phyloP scores from a whole-genome alignment of 2,329 filamentous ascomycete species.

The Elsinoe perseae region DNA sequence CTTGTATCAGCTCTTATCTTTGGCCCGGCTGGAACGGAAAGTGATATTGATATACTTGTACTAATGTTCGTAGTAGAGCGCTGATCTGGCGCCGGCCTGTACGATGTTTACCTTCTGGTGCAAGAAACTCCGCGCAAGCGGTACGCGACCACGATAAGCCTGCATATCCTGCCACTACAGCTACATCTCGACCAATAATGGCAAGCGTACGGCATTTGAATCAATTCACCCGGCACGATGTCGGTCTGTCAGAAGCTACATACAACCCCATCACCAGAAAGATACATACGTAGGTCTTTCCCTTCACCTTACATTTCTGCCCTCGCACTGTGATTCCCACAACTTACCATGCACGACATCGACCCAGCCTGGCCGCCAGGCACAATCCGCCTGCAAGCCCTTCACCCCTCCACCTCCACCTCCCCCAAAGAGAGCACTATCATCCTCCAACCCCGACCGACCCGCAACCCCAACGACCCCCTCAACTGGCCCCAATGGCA shows the following conservation, averaged over 20 bases:
- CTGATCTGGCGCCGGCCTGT: no score
- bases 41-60: neutral
- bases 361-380: slow-evolving; percentile 26
- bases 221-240: neutral
- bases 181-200: neutral
- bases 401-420: slow-evolving; percentile 17
- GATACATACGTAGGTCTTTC: neutral
- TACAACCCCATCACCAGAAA: neutral
- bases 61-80: neutral
- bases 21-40: neutral
- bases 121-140: neutral
- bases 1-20: neutral
- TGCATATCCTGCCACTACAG: neutral
- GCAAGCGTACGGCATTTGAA: neutral
- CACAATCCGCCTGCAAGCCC: slow-evolving; percentile 23
- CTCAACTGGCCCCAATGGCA: slow-evolving; percentile 39
- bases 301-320: neutral
- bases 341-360: neutral
- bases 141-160: neutral
- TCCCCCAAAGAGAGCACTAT: slow-evolving; percentile 22
- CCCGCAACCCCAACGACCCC: slow-evolving; percentile 29
- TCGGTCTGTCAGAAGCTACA: neutral
- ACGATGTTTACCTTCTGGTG: neutral
- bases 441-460: slow-evolving; percentile 34
- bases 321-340: neutral